Percentiles rank a stretch among this genome's conserved stretches.
Conservation (phyloP, 179 eudicot genomes). For the Drosera spatulata region DNA sequence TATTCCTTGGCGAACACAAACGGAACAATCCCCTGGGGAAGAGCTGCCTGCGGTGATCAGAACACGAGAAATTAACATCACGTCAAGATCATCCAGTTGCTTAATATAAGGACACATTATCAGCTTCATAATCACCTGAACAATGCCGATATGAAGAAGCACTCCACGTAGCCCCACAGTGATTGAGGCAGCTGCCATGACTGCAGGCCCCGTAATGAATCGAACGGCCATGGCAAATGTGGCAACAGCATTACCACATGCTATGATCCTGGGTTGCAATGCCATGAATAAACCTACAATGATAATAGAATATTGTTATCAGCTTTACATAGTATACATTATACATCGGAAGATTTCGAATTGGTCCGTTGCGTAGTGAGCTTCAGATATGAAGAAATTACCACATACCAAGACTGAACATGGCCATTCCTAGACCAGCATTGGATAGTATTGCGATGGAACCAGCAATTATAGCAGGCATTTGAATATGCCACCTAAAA, state of each 20-base stretch:
- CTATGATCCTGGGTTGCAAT: slow-evolving; percentile 24
- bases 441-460: slow-evolving; percentile 25
- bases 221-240: no score
- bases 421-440: slow-evolving; percentile 40
- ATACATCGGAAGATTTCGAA: background rate
- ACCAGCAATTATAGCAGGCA: slow-evolving; percentile 24
- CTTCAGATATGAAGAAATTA: slow-evolving; percentile 1
- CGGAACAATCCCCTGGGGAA: slow-evolving; percentile 65
- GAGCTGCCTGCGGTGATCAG: slow-evolving; percentile 42
- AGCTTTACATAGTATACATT: background rate
- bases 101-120: no score
- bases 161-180: slow-evolving; percentile 20
- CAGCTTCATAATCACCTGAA: no score
- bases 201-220: no score
- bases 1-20: no score
- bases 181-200: slow-evolving; percentile 31
- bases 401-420: slow-evolving; percentile 8
- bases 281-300: slow-evolving; percentile 51
- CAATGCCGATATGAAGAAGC: no score
- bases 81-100: background rate
- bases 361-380: background rate
- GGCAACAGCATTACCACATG: no score
- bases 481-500: slow-evolving; percentile 22
- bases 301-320: background rate
- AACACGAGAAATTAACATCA: background rate